phyloP scores from a whole-genome alignment of 2,329 filamentous ascomycete species.

The Phialocephala subalpina region DNA sequence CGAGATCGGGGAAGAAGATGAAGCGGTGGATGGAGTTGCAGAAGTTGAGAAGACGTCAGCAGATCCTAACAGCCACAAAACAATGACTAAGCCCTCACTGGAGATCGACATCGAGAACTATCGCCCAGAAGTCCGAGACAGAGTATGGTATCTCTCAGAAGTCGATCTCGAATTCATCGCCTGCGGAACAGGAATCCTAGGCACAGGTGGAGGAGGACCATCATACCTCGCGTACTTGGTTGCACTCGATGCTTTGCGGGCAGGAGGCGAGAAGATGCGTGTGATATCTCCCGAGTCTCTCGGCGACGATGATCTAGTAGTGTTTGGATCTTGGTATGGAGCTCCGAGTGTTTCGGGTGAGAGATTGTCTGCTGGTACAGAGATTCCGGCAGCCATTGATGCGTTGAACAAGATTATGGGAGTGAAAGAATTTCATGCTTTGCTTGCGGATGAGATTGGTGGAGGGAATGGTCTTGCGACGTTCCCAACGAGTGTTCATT shows the following conservation, averaged over 20 bases:
- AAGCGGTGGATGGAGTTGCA: background rate
- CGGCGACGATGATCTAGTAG: slow-evolving; percentile 45
- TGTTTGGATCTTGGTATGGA: slow-evolving; percentile 55
- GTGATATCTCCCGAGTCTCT: slow-evolving; percentile 43
- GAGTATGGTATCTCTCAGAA: slow-evolving; percentile 48
- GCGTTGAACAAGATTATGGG: slow-evolving; percentile 46
- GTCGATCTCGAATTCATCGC: slow-evolving; percentile 49
- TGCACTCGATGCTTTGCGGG: slow-evolving; percentile 47
- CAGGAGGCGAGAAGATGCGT: slow-evolving; percentile 48
- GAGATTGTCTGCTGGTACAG: slow-evolving; percentile 47
- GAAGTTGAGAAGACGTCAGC: background rate
- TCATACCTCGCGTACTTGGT: slow-evolving; percentile 52
- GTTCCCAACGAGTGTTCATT: slow-evolving; percentile 62
- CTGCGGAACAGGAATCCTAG: slow-evolving; percentile 47
- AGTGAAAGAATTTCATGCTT: slow-evolving; percentile 44
- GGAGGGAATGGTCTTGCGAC: slow-evolving; percentile 62
- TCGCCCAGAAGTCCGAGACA: slow-evolving; percentile 42
- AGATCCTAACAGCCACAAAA: background rate
- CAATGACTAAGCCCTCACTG: slow-evolving; percentile 29
- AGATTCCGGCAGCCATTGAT: slow-evolving; percentile 49
- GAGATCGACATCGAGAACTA: slow-evolving; percentile 44
- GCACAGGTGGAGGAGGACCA: slow-evolving; percentile 50
- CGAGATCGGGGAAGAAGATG: background rate
- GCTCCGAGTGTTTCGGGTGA: slow-evolving; percentile 52
- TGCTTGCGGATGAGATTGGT: slow-evolving; percentile 68